A percentile compares a stretch with the other conserved stretches of the same genome.
These are phyloP conservation scores for Globisporangium nagaii DNA, from an alignment of 352 stramenopile species.

Conservation along the genomic window DNA sequence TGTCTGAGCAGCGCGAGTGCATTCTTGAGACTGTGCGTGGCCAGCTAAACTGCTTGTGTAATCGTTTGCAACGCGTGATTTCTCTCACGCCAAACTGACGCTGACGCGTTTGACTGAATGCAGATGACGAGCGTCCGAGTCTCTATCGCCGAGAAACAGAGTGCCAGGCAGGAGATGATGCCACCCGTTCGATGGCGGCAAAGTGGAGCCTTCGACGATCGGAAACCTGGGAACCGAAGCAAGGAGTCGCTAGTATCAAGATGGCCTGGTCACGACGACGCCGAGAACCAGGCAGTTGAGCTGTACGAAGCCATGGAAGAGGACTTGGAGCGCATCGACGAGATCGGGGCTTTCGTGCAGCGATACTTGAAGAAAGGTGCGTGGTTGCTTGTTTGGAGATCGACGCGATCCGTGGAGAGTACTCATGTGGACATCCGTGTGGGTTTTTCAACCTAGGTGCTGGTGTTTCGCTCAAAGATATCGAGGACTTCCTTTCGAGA, in stretches of 20 bases:
- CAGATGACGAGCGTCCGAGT: constrained; percentile 23
- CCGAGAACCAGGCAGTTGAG: constrained; percentile 14
- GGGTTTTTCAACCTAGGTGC: constrained; percentile 17
- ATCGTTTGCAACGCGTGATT: no score
- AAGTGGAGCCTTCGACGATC: not conserved
- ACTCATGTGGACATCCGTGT: not conserved
- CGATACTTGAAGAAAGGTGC: constrained; percentile 39
- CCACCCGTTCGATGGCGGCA: not conserved
- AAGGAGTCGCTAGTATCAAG: not conserved
- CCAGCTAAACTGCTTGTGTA: no score
- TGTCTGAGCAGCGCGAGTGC: constrained; percentile 36
- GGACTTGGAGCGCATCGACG: constrained; percentile 52
- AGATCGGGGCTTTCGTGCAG: constrained; percentile 35
- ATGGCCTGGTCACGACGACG: not conserved
- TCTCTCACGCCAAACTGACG: no score
- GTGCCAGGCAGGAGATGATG: not conserved
- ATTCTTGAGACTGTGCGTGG: constrained; percentile 24
- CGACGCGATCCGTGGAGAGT: no score
- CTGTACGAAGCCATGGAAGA: constrained; percentile 46
- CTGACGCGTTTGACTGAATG: not conserved
- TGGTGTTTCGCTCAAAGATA: constrained; percentile 30
- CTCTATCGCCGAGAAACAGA: constrained; percentile 19
- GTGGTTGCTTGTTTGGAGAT: not conserved
- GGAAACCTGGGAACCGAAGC: not conserved
- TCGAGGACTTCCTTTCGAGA: constrained; percentile 35